Conservation (phyloP, 2,329 filamentous ascomycete genomes). For the Phaeosphaeria sp. region DNA sequence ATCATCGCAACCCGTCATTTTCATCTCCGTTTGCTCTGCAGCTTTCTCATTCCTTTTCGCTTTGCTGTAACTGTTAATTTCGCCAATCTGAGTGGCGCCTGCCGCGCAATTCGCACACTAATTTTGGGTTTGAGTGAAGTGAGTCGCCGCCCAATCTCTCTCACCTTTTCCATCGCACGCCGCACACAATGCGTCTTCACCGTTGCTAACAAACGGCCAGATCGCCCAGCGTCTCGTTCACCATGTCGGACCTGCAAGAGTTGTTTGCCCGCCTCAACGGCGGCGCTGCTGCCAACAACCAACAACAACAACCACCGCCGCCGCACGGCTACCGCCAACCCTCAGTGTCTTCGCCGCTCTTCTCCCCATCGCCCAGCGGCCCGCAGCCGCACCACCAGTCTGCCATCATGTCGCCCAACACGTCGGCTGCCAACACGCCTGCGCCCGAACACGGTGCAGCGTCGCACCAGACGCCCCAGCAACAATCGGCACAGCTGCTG, state of each 20-base stretch:
- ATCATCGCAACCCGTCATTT: constrained; percentile 19
- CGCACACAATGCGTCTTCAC: constrained; percentile 1
- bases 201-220: constrained; percentile 21
- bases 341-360: constrained; percentile 64
- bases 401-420: constrained; percentile 65
- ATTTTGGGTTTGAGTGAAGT: constrained; percentile 40
- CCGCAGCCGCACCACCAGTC: constrained; percentile 64
- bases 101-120: constrained; percentile 25
- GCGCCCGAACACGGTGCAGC: constrained; percentile 50
- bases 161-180: constrained; percentile 16
- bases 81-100: constrained; percentile 14
- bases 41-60: constrained; percentile 7
- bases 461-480: constrained; percentile 49
- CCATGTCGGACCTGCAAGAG: constrained; percentile 54
- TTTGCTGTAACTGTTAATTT: constrained; percentile 9
- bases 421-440: constrained; percentile 54
- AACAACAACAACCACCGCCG: constrained; percentile 28
- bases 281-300: constrained; percentile 32
- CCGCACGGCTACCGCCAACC: constrained; percentile 56
- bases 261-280: constrained; percentile 53
- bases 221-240: constrained; percentile 28
- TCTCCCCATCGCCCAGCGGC: constrained; percentile 61
- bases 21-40: constrained; percentile 15
- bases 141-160: constrained; percentile 16
- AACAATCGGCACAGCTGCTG: constrained; percentile 63